Percentiles rank a stretch among this genome's conserved stretches.
Evolutionary conservation across 306 rosid genomes (phyloP).

Genomic region (Fragaria nilgerrensis): DNA sequence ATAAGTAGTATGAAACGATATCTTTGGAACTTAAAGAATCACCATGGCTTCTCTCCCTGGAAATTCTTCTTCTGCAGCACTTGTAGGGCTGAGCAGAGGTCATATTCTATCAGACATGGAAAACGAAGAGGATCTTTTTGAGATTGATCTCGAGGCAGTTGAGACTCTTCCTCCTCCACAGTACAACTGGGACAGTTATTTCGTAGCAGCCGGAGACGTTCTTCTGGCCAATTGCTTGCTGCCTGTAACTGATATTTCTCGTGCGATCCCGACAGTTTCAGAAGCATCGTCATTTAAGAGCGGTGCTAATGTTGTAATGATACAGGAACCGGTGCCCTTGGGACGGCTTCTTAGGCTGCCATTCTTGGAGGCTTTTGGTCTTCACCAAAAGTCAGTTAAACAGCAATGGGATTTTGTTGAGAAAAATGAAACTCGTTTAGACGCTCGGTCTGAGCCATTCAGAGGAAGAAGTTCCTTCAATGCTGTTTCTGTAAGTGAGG

Average conservation of each 20-base stretch:
- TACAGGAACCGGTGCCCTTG: slow-evolving; percentile 38
- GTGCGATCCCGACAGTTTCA: slow-evolving; percentile 50
- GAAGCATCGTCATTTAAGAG: slow-evolving; percentile 15
- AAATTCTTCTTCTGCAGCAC: slow-evolving; percentile 19
- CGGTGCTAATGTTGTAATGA: slow-evolving; percentile 20
- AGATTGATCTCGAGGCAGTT: slow-evolving; percentile 55
- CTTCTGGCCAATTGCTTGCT: slow-evolving; percentile 70
- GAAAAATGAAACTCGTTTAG: background rate
- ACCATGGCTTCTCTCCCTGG: slow-evolving; percentile 37
- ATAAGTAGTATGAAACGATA: no score
- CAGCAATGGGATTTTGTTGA: background rate
- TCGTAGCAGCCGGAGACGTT: slow-evolving; percentile 41
- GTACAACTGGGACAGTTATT: slow-evolving; percentile 36
- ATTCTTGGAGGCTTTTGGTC: slow-evolving; percentile 30
- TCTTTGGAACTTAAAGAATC: background rate
- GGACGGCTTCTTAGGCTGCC: slow-evolving; percentile 52
- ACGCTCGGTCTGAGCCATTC: background rate
- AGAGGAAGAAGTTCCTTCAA: background rate
- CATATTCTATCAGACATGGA: slow-evolving; percentile 29
- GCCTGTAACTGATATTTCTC: slow-evolving; percentile 57
- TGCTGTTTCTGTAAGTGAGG: background rate
- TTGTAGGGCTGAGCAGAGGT: slow-evolving; percentile 14
- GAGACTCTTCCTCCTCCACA: slow-evolving; percentile 34
- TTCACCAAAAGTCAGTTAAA: slow-evolving; percentile 8
- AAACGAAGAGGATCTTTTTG: slow-evolving; percentile 70